Evolutionary conservation across 306 rosid species (phyloP).

Genomic region (Crotalaria pallida): DNA sequence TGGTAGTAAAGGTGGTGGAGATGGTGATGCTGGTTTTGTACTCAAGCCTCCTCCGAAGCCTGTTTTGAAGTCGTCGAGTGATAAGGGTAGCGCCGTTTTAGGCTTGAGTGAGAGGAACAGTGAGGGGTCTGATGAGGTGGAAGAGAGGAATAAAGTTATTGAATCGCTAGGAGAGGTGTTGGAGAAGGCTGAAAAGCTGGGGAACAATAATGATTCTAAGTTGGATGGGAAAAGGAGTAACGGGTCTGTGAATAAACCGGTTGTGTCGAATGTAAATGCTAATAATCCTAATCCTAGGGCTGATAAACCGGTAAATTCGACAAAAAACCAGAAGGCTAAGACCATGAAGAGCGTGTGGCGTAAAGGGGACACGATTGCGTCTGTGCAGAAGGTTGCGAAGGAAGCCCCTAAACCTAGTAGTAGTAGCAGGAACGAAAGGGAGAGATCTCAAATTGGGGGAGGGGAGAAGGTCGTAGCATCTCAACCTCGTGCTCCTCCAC

Average conservation of each 20-base stretch:
- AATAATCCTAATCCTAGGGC: slow-evolving; percentile 27
- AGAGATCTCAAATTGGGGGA: slow-evolving; percentile 31
- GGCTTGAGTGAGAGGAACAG: slow-evolving; percentile 34
- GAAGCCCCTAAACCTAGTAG: slow-evolving; percentile 44
- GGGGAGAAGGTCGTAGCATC: slow-evolving; percentile 32
- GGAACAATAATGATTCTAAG: slow-evolving; percentile 19
- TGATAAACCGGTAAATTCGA: slow-evolving; percentile 20
- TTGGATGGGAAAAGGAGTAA: slow-evolving; percentile 39
- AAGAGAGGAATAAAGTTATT: slow-evolving; percentile 72
- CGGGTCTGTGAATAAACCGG: slow-evolving; percentile 41
- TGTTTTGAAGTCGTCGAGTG: slow-evolving; percentile 48
- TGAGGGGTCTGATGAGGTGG: slow-evolving; percentile 33
- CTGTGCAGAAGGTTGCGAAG: slow-evolving; percentile 58
- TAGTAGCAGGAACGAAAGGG: slow-evolving; percentile 26
- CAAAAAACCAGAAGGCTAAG: slow-evolving; percentile 42
- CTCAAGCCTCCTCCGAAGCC: slow-evolving; percentile 92
- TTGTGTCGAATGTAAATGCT: slow-evolving; percentile 24
- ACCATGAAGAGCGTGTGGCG: slow-evolving; percentile 94
- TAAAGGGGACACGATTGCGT: slow-evolving; percentile 77
- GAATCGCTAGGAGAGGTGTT: slow-evolving; percentile 92
- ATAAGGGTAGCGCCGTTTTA: slow-evolving; percentile 35
- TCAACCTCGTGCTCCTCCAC: slow-evolving; percentile 39
- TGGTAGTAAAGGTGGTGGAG: slow-evolving; percentile 49
- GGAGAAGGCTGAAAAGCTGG: slow-evolving; percentile 93
- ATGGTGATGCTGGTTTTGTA: slow-evolving; percentile 45